phyloP scores from a whole-genome alignment of 2,329 filamentous ascomycete genomes.

The Pestalotiopsis sp. region DNA sequence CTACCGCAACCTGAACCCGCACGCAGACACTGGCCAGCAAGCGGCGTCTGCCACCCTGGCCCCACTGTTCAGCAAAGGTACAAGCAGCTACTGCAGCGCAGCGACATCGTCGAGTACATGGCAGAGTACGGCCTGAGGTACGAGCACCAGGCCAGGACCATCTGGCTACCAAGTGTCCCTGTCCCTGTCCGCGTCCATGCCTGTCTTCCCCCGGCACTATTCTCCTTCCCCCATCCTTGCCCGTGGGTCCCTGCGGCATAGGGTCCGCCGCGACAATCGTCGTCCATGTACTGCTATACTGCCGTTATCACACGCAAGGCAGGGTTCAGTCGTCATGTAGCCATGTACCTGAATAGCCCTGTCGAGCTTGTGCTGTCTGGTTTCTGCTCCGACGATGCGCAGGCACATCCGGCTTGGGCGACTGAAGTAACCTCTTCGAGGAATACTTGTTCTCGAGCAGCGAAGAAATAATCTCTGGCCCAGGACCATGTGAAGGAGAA shows the following conservation, averaged over 20 bases:
- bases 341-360: not conserved
- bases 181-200: not conserved
- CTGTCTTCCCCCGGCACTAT: conserved; percentile 1
- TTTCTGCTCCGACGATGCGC: not conserved
- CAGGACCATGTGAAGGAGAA: not conserved
- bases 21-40: not conserved
- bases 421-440: conserved; percentile 8
- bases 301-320: conserved; percentile 6
- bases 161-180: not conserved
- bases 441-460: not conserved
- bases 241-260: not conserved
- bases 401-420: not conserved
- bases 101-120: conserved; percentile 2
- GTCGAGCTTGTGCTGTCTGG: not conserved
- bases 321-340: not conserved
- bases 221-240: conserved; percentile 3
- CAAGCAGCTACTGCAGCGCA: conserved; percentile 5
- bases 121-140: not conserved
- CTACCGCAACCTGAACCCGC: conserved; percentile 2
- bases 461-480: not conserved
- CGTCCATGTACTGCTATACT: conserved; percentile 3
- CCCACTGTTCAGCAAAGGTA: conserved; percentile 5
- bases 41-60: not conserved
- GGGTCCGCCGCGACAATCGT: not conserved
- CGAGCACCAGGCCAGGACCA: not conserved